Evolutionary conservation across 352 stramenopile genomes (phyloP), one percentile per base, ranked within the genome.

Genomic region (Globisporangium yorkense): DNA sequence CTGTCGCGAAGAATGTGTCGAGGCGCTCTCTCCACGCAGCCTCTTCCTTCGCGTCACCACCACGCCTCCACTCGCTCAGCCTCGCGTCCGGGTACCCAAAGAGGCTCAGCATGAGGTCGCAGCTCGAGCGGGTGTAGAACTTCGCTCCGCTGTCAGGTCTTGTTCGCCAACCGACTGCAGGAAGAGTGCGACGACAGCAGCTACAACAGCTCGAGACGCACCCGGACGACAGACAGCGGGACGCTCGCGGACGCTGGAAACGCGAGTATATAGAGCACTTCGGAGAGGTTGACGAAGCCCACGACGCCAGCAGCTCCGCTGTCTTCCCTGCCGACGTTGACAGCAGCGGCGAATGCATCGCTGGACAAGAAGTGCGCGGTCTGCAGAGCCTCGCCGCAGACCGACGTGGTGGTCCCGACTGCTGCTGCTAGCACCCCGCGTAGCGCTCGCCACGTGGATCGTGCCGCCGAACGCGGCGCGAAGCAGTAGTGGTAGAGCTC

Each of bases 41-140:
- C 0, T 58, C 37, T 0, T 45, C 18, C 0, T 47, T 10, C 37
- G n/a, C 5, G 46, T 44, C 7, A 15, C 13, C 9, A 56, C 13
- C 9, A 56, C 48, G 37, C 1, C 12, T 41, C 69, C 69, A 77
- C 20, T 57, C 49, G 5, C 31, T 48, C 3, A 88, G 57, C 50
- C 75, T 84, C 29, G 62, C 40, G 45, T 69, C 61, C 6, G 75
- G 75, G 40, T 81, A 81, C 31, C 75, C 77, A 20, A 88, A 69
- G 1, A 85, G 40, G 55, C 75, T 81, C 33, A 88, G 49, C 33
- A 86, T 39, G 21, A 88, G 51, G 56, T 77, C 64, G 45, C 75
- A 86, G 48, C 73, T 84, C 31, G 73, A 83, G 6, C 62, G 51
- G 1, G 73, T 75, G 54, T 78, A 88, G 62, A 80, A 84, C 75